A percentile compares a stretch with the other conserved stretches of the same genome.
Conservation (phyloP, 345 rosid species). For the Adansonia digitata region DNA sequence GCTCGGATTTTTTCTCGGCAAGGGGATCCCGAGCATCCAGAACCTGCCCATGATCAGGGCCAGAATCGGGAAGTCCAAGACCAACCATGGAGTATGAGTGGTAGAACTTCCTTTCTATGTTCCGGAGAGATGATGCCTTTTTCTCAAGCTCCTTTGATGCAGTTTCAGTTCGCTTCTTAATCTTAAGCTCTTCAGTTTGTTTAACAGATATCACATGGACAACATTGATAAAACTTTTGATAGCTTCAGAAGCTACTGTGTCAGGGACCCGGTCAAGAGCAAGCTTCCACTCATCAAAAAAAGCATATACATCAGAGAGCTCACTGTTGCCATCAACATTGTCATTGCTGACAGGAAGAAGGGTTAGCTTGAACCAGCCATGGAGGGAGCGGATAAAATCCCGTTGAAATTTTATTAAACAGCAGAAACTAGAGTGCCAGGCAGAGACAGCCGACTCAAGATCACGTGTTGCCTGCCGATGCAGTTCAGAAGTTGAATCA, state of each 20-base stretch:
- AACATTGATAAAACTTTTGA: conserved; percentile 85
- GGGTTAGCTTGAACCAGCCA: conserved; percentile 89
- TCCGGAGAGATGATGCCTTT: conserved; percentile 82
- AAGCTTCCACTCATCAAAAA: conserved; percentile 93
- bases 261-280: conserved; percentile 92
- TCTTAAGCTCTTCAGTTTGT: conserved; percentile 79
- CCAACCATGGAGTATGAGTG: conserved; percentile 92
- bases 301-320: conserved; percentile 49
- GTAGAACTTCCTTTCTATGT: conserved; percentile 87
- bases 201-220: conserved; percentile 72
- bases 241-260: conserved; percentile 95
- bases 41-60: conserved; percentile 54
- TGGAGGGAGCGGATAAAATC: conserved; percentile 75
- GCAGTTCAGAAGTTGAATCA: conserved; percentile 84
- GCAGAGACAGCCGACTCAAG: conserved; percentile 78
- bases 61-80: conserved; percentile 66
- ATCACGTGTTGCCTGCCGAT: conserved; percentile 89
- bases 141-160: conserved; percentile 89
- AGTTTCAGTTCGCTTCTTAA: conserved; percentile 66
- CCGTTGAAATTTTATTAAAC: conserved; percentile 72
- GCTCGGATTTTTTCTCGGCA: conserved; percentile 77
- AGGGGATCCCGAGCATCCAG: conserved; percentile 92
- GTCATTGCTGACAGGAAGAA: conserved; percentile 63
- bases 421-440: conserved; percentile 91
- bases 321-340: conserved; percentile 32